Percentiles rank a stretch among this genome's conserved stretches.
These are phyloP conservation scores for Penicillium sp. DNA, from an alignment of 2,329 filamentous ascomycete genomes.

Conservation along the genomic window DNA sequence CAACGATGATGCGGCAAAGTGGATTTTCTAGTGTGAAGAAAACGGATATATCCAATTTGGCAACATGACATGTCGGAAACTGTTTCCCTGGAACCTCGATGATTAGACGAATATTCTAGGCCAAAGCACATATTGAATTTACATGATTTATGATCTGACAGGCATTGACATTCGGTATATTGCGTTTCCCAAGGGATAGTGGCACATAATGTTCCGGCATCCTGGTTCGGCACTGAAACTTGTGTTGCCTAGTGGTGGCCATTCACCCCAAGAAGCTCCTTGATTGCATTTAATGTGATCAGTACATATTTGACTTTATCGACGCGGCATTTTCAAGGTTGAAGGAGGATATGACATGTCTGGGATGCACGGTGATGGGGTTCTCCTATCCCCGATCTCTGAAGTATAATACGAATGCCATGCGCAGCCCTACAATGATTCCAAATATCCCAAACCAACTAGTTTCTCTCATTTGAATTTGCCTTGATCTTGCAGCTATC, in stretches of 20 bases:
- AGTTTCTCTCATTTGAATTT: constrained; percentile 10
- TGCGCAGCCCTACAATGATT: constrained; percentile 19
- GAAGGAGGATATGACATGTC: constrained; percentile 18
- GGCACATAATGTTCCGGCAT: neutral
- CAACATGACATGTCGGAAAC: constrained; percentile 5
- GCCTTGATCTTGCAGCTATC: neutral
- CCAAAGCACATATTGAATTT: neutral
- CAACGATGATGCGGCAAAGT: constrained; percentile 1
- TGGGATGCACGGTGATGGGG: neutral
- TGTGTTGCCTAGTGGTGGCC: constrained; percentile 2
- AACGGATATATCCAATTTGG: constrained; percentile 4
- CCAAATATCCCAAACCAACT: constrained; percentile 26
- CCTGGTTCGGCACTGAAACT: neutral
- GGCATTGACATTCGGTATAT: neutral
- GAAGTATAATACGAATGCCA: constrained; percentile 8
- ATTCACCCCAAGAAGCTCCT: neutral
- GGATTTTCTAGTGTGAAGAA: neutral
- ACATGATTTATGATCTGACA: neutral
- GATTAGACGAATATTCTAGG: neutral
- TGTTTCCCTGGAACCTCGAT: neutral
- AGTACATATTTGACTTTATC: neutral
- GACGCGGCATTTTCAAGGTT: constrained; percentile 3
- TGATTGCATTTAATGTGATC: constrained; percentile 5
- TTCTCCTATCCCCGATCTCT: neutral
- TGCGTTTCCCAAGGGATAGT: neutral